phyloP scores from a whole-genome alignment of 1,284 basidiomycete genomes.

The Singerocomus rubriflavus region DNA sequence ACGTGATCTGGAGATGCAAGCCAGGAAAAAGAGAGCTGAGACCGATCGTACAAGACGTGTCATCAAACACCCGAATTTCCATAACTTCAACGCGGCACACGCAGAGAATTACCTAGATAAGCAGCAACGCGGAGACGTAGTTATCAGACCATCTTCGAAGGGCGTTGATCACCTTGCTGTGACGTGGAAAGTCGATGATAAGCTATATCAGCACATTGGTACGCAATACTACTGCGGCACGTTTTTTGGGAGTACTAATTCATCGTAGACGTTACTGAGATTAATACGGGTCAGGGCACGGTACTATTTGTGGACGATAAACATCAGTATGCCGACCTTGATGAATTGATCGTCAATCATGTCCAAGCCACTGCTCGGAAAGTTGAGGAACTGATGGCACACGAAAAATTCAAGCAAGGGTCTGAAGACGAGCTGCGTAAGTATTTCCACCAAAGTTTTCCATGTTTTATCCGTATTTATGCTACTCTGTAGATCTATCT shows the following conservation, averaged over 20 bases:
- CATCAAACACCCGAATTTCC: constrained; percentile 98
- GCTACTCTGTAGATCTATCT: constrained; percentile 63
- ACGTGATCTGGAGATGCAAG: constrained; percentile 72
- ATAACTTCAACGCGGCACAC: constrained; percentile 89
- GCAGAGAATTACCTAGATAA: constrained; percentile 90
- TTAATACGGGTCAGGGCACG: constrained; percentile 71
- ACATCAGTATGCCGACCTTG: constrained; percentile 91
- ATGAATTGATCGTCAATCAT: constrained; percentile 97
- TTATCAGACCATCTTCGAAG: constrained; percentile 95
- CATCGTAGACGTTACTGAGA: constrained; percentile 82
- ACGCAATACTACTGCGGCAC: constrained; percentile 14
- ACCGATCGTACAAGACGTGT: constrained; percentile 77
- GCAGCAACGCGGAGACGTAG: constrained; percentile 91
- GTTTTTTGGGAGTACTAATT: constrained; percentile 9
- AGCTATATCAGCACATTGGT: constrained; percentile 97
- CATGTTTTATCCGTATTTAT: neutral
- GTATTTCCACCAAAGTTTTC: constrained; percentile 33
- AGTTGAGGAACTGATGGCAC: constrained; percentile 92
- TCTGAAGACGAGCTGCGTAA: constrained; percentile 87
- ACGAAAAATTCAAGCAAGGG: constrained; percentile 93
- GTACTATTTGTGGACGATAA: constrained; percentile 79
- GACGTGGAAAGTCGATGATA: constrained; percentile 99
- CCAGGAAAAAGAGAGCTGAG: constrained; percentile 83
- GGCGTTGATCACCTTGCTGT: constrained; percentile 93
- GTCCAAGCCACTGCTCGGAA: constrained; percentile 92